Evolutionary conservation across 129 eudicot species (phyloP), one percentile per base, ranked within the genome.

Genomic region (Flaveria sonorensis): DNA sequence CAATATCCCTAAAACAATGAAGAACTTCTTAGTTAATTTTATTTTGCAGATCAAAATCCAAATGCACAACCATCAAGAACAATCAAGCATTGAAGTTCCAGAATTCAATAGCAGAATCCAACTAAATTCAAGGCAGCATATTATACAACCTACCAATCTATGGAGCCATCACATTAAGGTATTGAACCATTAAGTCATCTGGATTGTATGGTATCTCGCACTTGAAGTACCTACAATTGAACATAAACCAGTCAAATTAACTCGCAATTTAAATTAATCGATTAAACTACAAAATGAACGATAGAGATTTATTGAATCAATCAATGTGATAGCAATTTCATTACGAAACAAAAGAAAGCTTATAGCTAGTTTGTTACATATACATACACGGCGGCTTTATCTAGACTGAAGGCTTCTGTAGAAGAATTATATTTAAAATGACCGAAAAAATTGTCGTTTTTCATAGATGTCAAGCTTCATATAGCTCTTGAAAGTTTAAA

Each of bases 361-460:
- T 28, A 28, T 28, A 28, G 4, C 32, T 28, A 28, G 32, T 28
- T 28, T 28, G 32, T 28, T 28, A 3, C 4, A 3, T n/a, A n/a
- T n/a, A n/a, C n/a, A n/a, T n/a, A n/a, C n/a, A 92, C 97, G n/a
- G 85, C 88, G n/a, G 86, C 88, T 46, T 87, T 85, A 23, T 89
- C 87, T 0, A 96, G 96, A 76, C 69, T 74, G 82, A 86, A 89
- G 7, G 88, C 85, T 23, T 91, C 96, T 7, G 91, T 85, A 8
- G 84, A 11, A 10, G 92, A 84, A 68, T 79, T 74, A 72, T 92
- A 89, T 80, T 89, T 84, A n/a, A 92, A 92, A 47, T 96, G 96
- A 77, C 96, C 82, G 74, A 86, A 92, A 77, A 80, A 89, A 36
- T 89, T 93, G 18, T 89, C 91, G 75, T 89, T 83, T 83, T 3